These are phyloP conservation scores for Mucor racemosus DNA, from an alignment of 371 early-diverging fungal genomes.

Conservation along the genomic window DNA sequence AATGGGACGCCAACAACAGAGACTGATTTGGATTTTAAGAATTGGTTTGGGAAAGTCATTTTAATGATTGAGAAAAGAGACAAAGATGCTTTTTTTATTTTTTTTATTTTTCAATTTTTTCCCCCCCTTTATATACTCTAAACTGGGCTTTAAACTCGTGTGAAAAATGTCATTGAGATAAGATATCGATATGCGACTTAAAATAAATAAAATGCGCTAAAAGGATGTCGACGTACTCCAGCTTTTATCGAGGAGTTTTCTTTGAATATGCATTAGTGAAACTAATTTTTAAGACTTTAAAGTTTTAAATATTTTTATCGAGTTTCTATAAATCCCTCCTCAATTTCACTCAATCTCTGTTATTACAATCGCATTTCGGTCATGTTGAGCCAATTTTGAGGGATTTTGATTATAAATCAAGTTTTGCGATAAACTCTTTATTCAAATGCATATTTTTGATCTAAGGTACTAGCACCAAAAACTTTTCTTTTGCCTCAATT, in stretches of 20 bases:
- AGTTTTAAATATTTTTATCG: too few relatives aligned
- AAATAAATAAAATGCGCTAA: too few relatives aligned
- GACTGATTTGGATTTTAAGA: slow-evolving; percentile 35
- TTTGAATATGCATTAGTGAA: too few relatives aligned
- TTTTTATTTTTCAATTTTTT: slow-evolving; percentile 1
- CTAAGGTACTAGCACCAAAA: neutral
- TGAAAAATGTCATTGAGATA: slow-evolving; percentile 4
- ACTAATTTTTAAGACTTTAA: too few relatives aligned
- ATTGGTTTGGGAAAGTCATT: slow-evolving; percentile 23
- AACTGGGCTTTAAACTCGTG: slow-evolving; percentile 5
- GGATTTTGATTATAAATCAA: neutral
- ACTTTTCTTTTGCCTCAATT: too few relatives aligned
- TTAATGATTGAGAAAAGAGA: neutral
- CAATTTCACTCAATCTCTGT: neutral
- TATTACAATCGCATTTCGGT: neutral
- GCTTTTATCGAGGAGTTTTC: too few relatives aligned
- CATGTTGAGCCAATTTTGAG: neutral
- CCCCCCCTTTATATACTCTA: neutral
- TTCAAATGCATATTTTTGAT: neutral
- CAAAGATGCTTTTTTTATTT: slow-evolving; percentile 14
- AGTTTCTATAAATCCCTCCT: neutral
- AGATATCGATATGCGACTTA: neutral
- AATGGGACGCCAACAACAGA: slow-evolving; percentile 67
- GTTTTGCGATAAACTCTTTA: neutral
- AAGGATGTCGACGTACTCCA: too few relatives aligned